These are phyloP conservation scores for Epichloe glyceriae DNA, from an alignment of 2,329 filamentous ascomycete species.

Conservation along the genomic window DNA sequence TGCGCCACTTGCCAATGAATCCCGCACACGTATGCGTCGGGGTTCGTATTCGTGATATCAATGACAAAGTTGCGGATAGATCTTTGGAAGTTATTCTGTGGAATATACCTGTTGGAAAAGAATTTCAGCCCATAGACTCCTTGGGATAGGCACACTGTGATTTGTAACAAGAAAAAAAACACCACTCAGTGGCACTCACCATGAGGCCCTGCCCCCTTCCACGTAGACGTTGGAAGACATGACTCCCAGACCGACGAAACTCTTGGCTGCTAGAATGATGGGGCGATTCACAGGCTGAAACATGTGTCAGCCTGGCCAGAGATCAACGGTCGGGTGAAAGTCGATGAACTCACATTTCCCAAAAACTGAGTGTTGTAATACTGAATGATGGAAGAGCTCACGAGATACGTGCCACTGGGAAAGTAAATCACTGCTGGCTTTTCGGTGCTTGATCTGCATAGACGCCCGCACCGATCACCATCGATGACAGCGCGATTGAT, in stretches of 20 bases:
- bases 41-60: slow-evolving; percentile 30
- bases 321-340: too few species aligned
- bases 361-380: slow-evolving; percentile 53
- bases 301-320: too few species aligned
- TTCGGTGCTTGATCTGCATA: slow-evolving; percentile 18
- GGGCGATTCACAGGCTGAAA: slow-evolving; percentile 18
- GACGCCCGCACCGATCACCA: slow-evolving; percentile 21
- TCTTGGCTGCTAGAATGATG: slow-evolving; percentile 36
- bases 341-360: slow-evolving; percentile 9
- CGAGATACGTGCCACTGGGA: slow-evolving; percentile 39
- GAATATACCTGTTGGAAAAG: slow-evolving; percentile 12
- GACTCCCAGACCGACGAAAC: slow-evolving; percentile 42
- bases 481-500: slow-evolving; percentile 33
- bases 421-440: slow-evolving; percentile 16
- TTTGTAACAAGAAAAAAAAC: too few species aligned
- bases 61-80: slow-evolving; percentile 54
- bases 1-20: slow-evolving; percentile 55
- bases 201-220: neutral
- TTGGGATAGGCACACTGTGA: too few species aligned
- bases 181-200: neutral
- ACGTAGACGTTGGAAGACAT: slow-evolving; percentile 33
- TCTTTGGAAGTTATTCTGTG: slow-evolving; percentile 48
- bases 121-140: too few species aligned
- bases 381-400: slow-evolving; percentile 43
- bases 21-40: slow-evolving; percentile 22